Evolutionary conservation across 352 stramenopile species (phyloP), one percentile per base, ranked within the genome.

Genomic region (Chrysophaeum taylorii): DNA sequence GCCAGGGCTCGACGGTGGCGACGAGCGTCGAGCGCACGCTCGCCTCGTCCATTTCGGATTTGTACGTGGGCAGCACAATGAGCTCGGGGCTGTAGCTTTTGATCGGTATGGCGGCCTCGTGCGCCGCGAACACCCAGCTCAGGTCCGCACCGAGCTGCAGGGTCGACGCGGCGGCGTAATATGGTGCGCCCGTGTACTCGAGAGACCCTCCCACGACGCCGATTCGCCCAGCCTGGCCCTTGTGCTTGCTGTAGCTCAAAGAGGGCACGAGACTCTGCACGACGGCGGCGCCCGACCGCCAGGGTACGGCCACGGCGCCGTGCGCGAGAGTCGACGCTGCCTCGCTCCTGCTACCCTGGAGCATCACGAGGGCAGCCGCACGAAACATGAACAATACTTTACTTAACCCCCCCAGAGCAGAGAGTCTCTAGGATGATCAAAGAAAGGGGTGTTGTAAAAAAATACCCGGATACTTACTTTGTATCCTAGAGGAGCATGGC

Each of bases 101-200:
- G 80, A 98, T 96, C 2, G 93, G 90, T 27, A 94, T 79, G n/a
- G 89, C 80, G 0, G 94, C 94, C 71, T 96, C 89, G 57, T 91
- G 73, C 2, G 93, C 89, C 73, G 90, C 97, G 70, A 98, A 97
- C 18, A 98, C 79, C 71, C 94, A 95, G 38, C 87, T 90, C 71
- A 98, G 78, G 82, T 98, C 94, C 21, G 91, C 91, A 4, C 94
- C 94, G 64, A 86, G 89, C 74, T 96, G 91, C 2, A 98, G 81
- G 35, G 89, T 85, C 31, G 93, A 87, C 63, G 96, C 89, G 7
- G 89, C 92, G 0, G 93, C 92, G 79, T 98, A 98, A 74, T 92
- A 98, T 0, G 94, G 94, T 38, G 94, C 94, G 25, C 94, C 94
- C 15, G 94, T 98, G 82, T 97, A 98, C 76, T 95, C 91, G 71